Conservation (phyloP, 805 yeast species). For the Myxozyma vanderwaltii region DNA sequence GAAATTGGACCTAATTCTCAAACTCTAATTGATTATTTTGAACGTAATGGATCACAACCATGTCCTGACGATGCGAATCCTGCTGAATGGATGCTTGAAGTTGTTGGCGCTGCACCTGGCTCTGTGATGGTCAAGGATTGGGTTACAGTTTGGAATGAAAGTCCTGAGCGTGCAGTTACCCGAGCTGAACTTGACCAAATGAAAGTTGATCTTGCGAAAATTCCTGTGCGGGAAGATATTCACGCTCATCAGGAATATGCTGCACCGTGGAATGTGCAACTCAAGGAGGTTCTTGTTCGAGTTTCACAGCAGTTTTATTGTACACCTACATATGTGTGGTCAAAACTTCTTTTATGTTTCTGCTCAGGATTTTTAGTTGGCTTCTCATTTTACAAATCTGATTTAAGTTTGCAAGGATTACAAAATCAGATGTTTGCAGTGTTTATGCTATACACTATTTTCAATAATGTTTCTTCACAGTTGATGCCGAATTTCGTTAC, state of each 20-base stretch:
- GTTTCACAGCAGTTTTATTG: conserved; percentile 64
- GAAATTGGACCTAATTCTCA: conserved; percentile 68
- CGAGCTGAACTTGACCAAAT: conserved; percentile 61
- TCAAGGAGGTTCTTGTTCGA: conserved; percentile 51
- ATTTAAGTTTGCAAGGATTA: conserved; percentile 61
- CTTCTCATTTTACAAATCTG: conserved; percentile 67
- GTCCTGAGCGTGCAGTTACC: conserved; percentile 61
- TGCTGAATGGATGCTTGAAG: conserved; percentile 88
- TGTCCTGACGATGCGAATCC: conserved; percentile 79
- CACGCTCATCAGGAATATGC: conserved; percentile 54
- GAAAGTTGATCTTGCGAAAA: conserved; percentile 55
- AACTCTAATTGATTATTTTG: conserved; percentile 65
- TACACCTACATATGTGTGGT: conserved; percentile 60
- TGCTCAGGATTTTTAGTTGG: conserved; percentile 63
- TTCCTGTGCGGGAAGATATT: conserved; percentile 11
- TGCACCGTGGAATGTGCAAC: conserved; percentile 47
- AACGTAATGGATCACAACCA: conserved; percentile 62
- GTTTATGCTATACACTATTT: conserved; percentile 64
- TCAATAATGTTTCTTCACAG: conserved; percentile 62
- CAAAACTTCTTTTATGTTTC: conserved; percentile 55
- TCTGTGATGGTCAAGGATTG: conserved; percentile 40
- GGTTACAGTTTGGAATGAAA: conserved; percentile 70
- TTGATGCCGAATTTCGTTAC: conserved; percentile 61
- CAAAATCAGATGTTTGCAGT: conserved; percentile 82
- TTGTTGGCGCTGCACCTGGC: conserved; percentile 48